Evolutionary conservation across 352 stramenopile genomes (phyloP).

Genomic region (Aphanomyces cochlioides): DNA sequence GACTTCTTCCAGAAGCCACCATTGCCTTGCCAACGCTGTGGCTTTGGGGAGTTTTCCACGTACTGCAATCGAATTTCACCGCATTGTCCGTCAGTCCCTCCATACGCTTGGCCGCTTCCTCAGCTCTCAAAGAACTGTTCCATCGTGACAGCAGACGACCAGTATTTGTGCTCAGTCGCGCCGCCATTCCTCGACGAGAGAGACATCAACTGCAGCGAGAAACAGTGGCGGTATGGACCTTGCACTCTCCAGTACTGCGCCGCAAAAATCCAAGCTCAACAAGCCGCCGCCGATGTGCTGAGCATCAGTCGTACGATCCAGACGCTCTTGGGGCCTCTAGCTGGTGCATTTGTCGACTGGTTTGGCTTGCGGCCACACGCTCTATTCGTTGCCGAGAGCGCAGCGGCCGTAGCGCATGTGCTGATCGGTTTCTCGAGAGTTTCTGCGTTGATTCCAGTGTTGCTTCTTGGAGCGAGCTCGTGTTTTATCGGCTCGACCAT

Average conservation of each 20-base stretch:
- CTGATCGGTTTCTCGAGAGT: not conserved
- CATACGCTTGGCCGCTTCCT: slow-evolving; percentile 68
- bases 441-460: not conserved
- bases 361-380: not conserved
- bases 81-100: slow-evolving; percentile 58
- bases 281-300: slow-evolving; percentile 2
- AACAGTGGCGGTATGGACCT: not conserved
- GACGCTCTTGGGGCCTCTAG: not conserved
- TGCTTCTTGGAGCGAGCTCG: not conserved
- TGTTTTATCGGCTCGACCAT: not conserved
- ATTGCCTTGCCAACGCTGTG: slow-evolving; percentile 47
- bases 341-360: slow-evolving; percentile 3
- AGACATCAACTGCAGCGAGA: slow-evolving; percentile 14
- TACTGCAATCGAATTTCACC: slow-evolving; percentile 51
- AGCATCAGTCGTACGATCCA: not conserved
- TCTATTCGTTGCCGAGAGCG: not conserved
- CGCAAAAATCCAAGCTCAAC: not conserved
- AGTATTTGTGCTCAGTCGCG: slow-evolving; percentile 50
- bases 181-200: slow-evolving; percentile 47
- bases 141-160: slow-evolving; percentile 55
- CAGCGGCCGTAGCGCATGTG: not conserved
- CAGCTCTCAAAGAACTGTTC: slow-evolving; percentile 57
- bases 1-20: slow-evolving; percentile 81
- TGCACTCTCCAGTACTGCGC: slow-evolving; percentile 7
- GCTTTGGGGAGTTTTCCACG: slow-evolving; percentile 49